phyloP scores from a whole-genome alignment of 345 rosid species.

The Syzygium oleosum region DNA sequence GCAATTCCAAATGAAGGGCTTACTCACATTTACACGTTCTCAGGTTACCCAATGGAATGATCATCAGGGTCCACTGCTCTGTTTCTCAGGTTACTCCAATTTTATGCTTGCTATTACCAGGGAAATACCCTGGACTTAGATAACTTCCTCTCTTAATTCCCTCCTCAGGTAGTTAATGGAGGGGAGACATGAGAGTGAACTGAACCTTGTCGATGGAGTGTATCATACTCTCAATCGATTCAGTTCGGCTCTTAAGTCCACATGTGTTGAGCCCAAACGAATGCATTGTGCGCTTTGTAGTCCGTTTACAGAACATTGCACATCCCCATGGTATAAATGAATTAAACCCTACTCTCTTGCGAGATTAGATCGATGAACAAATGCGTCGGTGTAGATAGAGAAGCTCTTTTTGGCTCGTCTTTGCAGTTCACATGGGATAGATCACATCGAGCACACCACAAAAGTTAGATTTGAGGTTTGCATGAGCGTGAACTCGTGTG shows the following conservation, averaged over 20 bases:
- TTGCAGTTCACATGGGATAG: background rate
- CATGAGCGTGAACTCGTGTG: background rate
- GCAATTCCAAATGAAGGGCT: background rate
- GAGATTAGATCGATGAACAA: background rate
- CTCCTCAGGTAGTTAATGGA: background rate
- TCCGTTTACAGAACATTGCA: background rate
- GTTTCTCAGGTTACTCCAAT: background rate
- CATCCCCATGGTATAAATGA: background rate
- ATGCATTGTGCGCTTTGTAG: background rate
- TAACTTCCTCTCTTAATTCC: background rate
- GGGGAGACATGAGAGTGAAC: background rate
- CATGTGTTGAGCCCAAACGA: background rate
- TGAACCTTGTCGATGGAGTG: background rate
- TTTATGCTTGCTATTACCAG: background rate
- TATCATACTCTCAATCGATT: background rate
- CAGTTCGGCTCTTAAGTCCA: no score
- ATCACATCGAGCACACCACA: no score
- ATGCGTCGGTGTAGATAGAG: background rate
- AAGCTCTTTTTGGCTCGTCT: background rate
- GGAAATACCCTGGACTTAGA: background rate
- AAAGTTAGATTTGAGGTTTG: background rate
- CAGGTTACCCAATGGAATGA: background rate
- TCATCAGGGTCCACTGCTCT: background rate
- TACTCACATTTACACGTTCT: background rate
- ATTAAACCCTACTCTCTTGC: background rate